Evolutionary conservation across 2,329 filamentous ascomycete species (phyloP).

Genomic region (Colletotrichum sp.): DNA sequence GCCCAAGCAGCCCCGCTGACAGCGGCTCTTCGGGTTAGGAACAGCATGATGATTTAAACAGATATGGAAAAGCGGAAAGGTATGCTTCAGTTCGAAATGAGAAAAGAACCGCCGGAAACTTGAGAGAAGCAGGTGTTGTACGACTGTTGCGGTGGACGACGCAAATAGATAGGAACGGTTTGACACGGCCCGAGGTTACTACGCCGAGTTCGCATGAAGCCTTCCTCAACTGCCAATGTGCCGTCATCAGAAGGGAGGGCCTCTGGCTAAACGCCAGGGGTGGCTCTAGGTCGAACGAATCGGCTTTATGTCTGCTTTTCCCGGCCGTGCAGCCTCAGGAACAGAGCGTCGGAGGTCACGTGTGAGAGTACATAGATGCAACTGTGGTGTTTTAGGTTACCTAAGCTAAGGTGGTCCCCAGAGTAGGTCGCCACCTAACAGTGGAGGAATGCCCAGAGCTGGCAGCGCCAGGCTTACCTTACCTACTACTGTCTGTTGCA

Average conservation of each 20-base stretch:
- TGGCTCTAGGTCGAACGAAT: neutral
- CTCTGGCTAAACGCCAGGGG: neutral
- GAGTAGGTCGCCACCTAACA: neutral
- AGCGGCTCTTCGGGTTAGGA: conserved; percentile 22
- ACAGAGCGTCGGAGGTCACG: neutral
- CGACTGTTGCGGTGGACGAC: neutral
- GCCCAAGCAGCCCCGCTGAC: conserved; percentile 22
- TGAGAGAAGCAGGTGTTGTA: neutral
- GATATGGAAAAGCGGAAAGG: neutral
- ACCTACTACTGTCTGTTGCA: neutral
- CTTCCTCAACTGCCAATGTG: conserved; percentile 1
- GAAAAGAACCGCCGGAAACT: neutral
- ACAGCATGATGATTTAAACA: conserved; percentile 32
- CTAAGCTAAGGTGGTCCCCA: neutral
- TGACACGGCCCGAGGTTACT: conserved; percentile 42
- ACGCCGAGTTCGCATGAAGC: conserved; percentile 18
- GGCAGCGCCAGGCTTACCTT: neutral
- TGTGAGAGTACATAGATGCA: neutral
- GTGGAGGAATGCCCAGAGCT: neutral
- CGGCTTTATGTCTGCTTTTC: neutral
- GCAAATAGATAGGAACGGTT: conserved; percentile 28
- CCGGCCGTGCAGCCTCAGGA: neutral
- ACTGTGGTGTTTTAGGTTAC: neutral
- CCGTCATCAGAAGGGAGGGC: conserved; percentile 4
- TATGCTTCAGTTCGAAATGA: neutral